Base-by-base conservation (phyloP, 768 basidiomycete species). In the Pleurotus eryngii region DNA sequence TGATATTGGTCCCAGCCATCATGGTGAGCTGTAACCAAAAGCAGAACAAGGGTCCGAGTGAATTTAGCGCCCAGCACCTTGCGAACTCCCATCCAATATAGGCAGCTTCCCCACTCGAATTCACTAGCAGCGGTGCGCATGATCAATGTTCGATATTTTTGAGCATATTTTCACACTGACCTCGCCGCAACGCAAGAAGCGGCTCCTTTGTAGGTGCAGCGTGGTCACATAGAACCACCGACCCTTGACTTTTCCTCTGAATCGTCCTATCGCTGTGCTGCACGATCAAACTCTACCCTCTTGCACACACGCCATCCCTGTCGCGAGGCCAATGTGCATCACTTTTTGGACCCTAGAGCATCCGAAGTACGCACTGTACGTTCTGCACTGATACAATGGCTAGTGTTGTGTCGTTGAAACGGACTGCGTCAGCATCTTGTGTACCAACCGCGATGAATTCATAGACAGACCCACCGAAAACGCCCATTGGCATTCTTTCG, bases 281-380 rank as follows among this genome's bases (percentile, higher is more conserved):
- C 49, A 50, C 22, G 22, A n/a, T 50, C 24, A 50, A 50, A 30
- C 15, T 27, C 27, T 45, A 22, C 42, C 30, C 51, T 64, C 61
- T 47, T 55, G 43, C 47, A 51, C 50, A 48, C 15, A 24, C 54
- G 60, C 48, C 49, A 57, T 57, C 61, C 58, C 59, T 49, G 46
- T 30, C 43, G 26, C 22, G 46, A 47, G 38, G 55, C 59, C 63
- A 46, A 92, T 92, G 91, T 93, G 91, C 68, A 81, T 92, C 61
- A 88, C 78, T 37, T 79, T 90, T 65, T 92, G 87, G 84, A 81
- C 88, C 55, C 76, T 92, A 3, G 82, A 89, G 49, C 86, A 89
- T 65, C 83, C 85, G 24, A 83, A 86, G 46, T 93, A 91, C 66
- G 84, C 90, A 8, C 79, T 93, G 91, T 92, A 71, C 73, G 86